phyloP scores from a whole-genome alignment of 768 basidiomycete genomes.

The Tulasnella sp. region DNA sequence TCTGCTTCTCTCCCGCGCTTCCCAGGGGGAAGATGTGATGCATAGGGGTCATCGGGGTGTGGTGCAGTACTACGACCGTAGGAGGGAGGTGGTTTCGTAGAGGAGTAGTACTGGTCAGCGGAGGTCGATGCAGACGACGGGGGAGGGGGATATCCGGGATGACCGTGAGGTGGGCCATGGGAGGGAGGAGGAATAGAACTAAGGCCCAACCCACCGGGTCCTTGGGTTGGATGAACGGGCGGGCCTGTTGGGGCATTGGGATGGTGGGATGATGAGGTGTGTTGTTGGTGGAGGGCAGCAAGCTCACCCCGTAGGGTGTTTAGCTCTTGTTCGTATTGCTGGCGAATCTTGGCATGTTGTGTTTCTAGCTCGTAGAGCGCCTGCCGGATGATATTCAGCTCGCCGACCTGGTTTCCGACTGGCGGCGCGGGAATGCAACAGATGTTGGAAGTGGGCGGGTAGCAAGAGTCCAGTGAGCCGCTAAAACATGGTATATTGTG shows the following conservation, averaged over 20 bases:
- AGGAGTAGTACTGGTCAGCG: constrained; percentile 20
- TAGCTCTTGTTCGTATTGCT: constrained; percentile 80
- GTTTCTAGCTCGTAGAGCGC: constrained; percentile 85
- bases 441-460: not conserved
- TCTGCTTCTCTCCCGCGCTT: constrained; percentile 22
- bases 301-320: constrained; percentile 56
- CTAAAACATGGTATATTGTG: not conserved
- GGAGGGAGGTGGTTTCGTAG: constrained; percentile 23
- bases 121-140: constrained; percentile 23
- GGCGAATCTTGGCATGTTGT: constrained; percentile 73
- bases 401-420: constrained; percentile 78
- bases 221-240: constrained; percentile 18
- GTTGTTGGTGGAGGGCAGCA: constrained; percentile 21
- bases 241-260: constrained; percentile 9
- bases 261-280: constrained; percentile 22
- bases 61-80: constrained; percentile 7
- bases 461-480: not conserved
- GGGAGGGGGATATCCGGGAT: constrained; percentile 28
- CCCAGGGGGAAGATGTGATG: constrained; percentile 11
- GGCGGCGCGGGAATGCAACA: constrained; percentile 8
- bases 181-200: constrained; percentile 25
- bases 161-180: constrained; percentile 28
- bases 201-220: not conserved
- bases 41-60: constrained; percentile 11
- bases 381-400: constrained; percentile 80